phyloP scores from a whole-genome alignment of 345 rosid genomes.

The Hibiscus mutabilis region DNA sequence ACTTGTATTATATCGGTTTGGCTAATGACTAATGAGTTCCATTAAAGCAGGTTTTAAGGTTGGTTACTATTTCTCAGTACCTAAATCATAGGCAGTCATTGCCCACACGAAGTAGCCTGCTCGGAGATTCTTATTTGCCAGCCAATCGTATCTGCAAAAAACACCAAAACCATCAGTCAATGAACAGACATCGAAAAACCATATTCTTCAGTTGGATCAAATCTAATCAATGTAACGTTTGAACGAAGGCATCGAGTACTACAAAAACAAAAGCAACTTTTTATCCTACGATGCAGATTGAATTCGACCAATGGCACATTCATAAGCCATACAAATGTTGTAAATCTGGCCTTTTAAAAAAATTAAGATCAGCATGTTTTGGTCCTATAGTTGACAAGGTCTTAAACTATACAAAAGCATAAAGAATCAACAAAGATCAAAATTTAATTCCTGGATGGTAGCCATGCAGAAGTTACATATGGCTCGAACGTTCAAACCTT shows the following conservation, averaged over 20 bases:
- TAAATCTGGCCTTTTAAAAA: too few relatives aligned
- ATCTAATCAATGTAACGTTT: too few relatives aligned
- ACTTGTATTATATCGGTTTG: not conserved
- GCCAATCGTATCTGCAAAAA: constrained; percentile 76
- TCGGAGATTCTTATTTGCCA: constrained; percentile 62
- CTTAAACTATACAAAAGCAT: too few relatives aligned
- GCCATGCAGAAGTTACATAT: not conserved
- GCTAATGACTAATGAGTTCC: not conserved
- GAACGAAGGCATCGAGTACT: too few relatives aligned
- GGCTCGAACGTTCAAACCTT: constrained; percentile 36
- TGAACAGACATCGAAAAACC: too few relatives aligned
- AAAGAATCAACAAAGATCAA: too few relatives aligned
- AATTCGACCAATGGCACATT: not conserved
- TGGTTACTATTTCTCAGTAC: constrained; percentile 21
- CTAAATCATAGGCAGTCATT: constrained; percentile 91
- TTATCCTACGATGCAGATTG: not conserved
- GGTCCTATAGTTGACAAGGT: too few relatives aligned
- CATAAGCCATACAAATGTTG: too few relatives aligned
- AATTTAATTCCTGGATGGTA: too few relatives aligned
- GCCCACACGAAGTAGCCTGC: constrained; percentile 87
- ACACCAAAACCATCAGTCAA: not conserved
- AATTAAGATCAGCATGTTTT: too few relatives aligned
- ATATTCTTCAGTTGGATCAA: too few relatives aligned
- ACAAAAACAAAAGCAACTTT: too few relatives aligned
- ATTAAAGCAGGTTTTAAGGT: not conserved